A percentile compares a stretch with the other conserved stretches of the same genome.
These are phyloP conservation scores for Eimeria maxima DNA, from an alignment of 169 alveolate species.

Conservation along the genomic window DNA sequence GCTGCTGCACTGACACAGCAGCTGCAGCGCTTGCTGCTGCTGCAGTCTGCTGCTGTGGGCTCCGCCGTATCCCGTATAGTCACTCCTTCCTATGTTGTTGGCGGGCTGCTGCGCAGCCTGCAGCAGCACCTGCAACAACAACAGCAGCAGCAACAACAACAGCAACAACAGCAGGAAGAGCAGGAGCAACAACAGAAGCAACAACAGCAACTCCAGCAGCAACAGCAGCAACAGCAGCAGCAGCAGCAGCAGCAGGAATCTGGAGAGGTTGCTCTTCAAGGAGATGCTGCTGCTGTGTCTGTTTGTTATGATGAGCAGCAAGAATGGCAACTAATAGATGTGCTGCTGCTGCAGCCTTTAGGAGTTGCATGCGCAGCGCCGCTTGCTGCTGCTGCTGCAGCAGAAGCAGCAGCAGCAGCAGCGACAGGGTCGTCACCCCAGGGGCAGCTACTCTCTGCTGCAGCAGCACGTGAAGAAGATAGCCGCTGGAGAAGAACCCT, in stretches of 20 bases:
- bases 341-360: conserved; percentile 40
- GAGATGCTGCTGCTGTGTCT: not conserved
- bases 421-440: not conserved
- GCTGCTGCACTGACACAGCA: conserved; percentile 44
- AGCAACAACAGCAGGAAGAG: not conserved
- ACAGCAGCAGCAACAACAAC: conserved; percentile 50
- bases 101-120: conserved; percentile 50
- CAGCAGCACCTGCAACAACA: conserved; percentile 25
- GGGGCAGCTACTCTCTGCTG: not conserved
- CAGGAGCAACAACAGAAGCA: not conserved
- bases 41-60: conserved; percentile 15
- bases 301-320: not conserved
- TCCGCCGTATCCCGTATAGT: conserved; percentile 17
- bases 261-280: not conserved
- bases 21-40: conserved; percentile 56
- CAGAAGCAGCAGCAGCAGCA: conserved; percentile 6
- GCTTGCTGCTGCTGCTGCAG: not conserved
- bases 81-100: not conserved
- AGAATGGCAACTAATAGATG: conserved; percentile 23
- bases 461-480: not conserved
- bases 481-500: not conserved
- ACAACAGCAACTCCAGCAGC: not conserved
- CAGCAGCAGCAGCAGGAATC: no score
- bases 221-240: not conserved
- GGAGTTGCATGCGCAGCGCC: conserved; percentile 53